These are phyloP conservation scores for Pyricularia pennisetigena DNA, from an alignment of 2,329 filamentous ascomycete species.

Conservation along the genomic window DNA sequence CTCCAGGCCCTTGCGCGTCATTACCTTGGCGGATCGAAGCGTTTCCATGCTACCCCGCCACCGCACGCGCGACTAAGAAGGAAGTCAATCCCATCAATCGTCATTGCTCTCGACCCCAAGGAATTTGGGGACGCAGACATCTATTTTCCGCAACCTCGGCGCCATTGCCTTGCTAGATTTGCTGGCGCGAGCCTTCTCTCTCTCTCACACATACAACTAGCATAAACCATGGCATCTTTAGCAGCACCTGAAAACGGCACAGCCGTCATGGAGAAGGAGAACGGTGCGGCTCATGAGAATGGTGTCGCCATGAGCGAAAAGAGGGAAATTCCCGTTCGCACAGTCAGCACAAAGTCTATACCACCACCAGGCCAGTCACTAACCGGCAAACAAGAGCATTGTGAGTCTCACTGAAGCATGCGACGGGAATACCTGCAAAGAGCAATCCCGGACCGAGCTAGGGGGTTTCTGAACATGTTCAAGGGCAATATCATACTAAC, in stretches of 20 bases:
- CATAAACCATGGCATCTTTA: neutral
- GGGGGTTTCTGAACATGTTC: neutral
- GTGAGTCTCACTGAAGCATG: slow-evolving; percentile 37
- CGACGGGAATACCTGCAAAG: neutral
- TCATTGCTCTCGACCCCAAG: neutral
- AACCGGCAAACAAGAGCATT: slow-evolving; percentile 97
- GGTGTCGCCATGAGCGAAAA: slow-evolving; percentile 5
- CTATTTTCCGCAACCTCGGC: neutral
- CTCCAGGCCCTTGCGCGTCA: neutral
- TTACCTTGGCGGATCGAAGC: neutral
- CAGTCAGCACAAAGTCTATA: slow-evolving; percentile 14
- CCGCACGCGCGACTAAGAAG: neutral
- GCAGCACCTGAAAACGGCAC: neutral
- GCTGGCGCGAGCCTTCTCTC: neutral
- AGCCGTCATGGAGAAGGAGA: slow-evolving; percentile 2
- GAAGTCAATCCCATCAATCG: neutral
- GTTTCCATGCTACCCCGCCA: neutral
- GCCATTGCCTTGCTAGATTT: neutral
- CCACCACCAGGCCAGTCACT: slow-evolving; percentile 41
- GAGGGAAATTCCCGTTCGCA: slow-evolving; percentile 6
- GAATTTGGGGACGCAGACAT: neutral
- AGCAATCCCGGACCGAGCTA: neutral
- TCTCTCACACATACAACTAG: neutral
- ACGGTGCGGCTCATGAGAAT: slow-evolving; percentile 9
- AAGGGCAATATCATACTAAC: neutral